Percentiles rank a stretch among this genome's conserved stretches.
phyloP scores from a whole-genome alignment of 352 stramenopile species.

The Globisporangium echinulatum region DNA sequence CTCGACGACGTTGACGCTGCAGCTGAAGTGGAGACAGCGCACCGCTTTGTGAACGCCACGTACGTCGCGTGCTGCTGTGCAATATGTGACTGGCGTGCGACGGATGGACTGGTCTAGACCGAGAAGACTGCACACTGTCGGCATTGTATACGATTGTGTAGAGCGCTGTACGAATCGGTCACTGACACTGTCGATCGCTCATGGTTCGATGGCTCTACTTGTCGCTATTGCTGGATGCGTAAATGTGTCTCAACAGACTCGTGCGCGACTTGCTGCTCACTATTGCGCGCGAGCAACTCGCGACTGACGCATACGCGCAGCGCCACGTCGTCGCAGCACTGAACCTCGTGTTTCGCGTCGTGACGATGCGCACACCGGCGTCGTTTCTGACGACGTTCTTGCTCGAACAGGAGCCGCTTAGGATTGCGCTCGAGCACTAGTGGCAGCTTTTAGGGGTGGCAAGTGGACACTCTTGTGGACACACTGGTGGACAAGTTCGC shows the following conservation, averaged over 20 bases:
- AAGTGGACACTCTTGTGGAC: too few relatives aligned
- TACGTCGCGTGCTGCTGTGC: conserved; percentile 16
- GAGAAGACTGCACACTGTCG: too few relatives aligned
- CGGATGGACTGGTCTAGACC: too few relatives aligned
- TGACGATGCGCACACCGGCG: conserved; percentile 50
- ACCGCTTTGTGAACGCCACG: conserved; percentile 26
- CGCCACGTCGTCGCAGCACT: conserved; percentile 39
- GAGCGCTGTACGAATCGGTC: too few relatives aligned
- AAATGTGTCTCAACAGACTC: conserved; percentile 18
- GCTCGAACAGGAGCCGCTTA: conserved; percentile 50
- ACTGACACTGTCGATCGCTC: too few relatives aligned
- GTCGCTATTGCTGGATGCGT: too few relatives aligned
- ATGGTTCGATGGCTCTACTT: too few relatives aligned
- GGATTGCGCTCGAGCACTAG: conserved; percentile 25
- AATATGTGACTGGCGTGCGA: not conserved
- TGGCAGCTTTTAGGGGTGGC: too few relatives aligned
- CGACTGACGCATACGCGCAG: conserved; percentile 13
- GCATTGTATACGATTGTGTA: too few relatives aligned
- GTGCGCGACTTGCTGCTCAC: conserved; percentile 40
- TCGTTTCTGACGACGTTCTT: conserved; percentile 69
- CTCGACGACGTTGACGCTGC: conserved; percentile 15
- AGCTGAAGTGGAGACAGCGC: not conserved
- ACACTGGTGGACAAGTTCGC: too few relatives aligned
- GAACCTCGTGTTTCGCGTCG: conserved; percentile 49
- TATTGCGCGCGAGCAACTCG: conserved; percentile 24